Percentiles rank a stretch among this genome's conserved stretches.
phyloP scores from a whole-genome alignment of 202 grass and related monocot genomes.

The Dendrocalamus latiflorus region DNA sequence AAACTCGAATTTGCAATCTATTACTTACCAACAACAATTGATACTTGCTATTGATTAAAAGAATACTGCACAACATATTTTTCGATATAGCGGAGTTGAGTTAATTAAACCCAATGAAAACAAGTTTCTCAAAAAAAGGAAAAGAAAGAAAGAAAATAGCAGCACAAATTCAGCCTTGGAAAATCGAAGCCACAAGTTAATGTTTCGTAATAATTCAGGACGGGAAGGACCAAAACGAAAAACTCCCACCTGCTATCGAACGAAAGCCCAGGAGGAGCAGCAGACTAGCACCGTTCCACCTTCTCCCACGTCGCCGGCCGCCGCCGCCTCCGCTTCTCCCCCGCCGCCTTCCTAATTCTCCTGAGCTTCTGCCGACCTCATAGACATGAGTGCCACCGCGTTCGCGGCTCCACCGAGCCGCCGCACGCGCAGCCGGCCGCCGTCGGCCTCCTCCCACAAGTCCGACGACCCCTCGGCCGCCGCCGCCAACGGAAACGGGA shows the following conservation, averaged over 20 bases:
- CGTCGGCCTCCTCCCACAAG: slow-evolving; percentile 36
- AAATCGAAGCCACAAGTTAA: background rate
- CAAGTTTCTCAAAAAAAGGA: too few species aligned
- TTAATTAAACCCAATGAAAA: background rate
- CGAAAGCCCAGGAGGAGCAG: background rate
- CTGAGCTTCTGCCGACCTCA: background rate
- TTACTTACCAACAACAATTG: too few species aligned
- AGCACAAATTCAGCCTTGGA: background rate
- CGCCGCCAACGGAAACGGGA: slow-evolving; percentile 38
- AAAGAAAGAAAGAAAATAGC: too few species aligned
- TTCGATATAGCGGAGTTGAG: too few species aligned
- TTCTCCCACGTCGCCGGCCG: slow-evolving; percentile 27
- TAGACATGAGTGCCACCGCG: slow-evolving; percentile 25
- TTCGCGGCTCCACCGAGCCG: slow-evolving; percentile 21
- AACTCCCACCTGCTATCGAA: slow-evolving; percentile 11
- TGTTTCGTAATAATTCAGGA: background rate
- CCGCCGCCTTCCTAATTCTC: background rate
- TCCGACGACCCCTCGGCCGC: slow-evolving; percentile 33
- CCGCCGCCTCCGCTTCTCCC: background rate
- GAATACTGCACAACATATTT: too few species aligned
- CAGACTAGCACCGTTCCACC: slow-evolving; percentile 13
- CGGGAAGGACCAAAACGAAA: background rate
- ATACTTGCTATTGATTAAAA: too few species aligned
- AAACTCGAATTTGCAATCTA: too few species aligned
- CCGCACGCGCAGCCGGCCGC: slow-evolving; percentile 37